Evolutionary conservation across 192 early-diverging fungal species (phyloP), one percentile per base, ranked within the genome.

Genomic region (Lobosporangium transversale): DNA sequence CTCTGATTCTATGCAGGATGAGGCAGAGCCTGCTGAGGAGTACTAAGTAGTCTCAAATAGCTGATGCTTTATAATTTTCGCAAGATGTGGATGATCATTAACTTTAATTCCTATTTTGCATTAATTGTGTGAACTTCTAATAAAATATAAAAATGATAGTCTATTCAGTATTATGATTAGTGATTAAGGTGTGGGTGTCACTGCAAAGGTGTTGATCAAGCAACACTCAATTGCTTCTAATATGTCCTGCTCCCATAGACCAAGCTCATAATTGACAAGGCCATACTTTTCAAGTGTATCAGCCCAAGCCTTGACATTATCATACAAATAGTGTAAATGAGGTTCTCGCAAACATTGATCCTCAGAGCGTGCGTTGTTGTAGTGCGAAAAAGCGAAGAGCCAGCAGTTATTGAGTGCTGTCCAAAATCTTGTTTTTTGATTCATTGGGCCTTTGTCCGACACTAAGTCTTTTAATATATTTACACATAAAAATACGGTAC

Each of bases 1-100:
- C 76, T 93, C 95, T 76, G 97, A 99, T 88, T 97, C 96, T 55
- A 84, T 90, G 52, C 89, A 86, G 78, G 93, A 91, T 57, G 94
- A 92, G 48, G 87, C 86, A 62, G 80, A 69, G 63, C 68, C 80
- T 48, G 61, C 43, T 50, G 80, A 81, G 56, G 80, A 81, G 70
- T 81, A 81, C 66, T 81, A 81, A 81, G 23, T 42, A 40, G 37
- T 40, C 14, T 7, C 14, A n/a, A n/a, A n/a, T n/a, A n/a, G n/a
- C n/a, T n/a, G n/a, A n/a, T n/a, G n/a, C n/a, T n/a, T n/a, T n/a
- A n/a, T n/a, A n/a, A n/a, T n/a, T n/a, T n/a, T n/a, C n/a, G n/a
- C n/a, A n/a, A n/a, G n/a, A n/a, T n/a, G n/a, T n/a, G n/a, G n/a
- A n/a, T n/a, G n/a, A n/a, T n/a, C n/a, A n/a, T n/a, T n/a, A n/a